These are phyloP conservation scores for Pleoardoris graminearum DNA, from an alignment of 2,329 filamentous ascomycete species.

Conservation along the genomic window DNA sequence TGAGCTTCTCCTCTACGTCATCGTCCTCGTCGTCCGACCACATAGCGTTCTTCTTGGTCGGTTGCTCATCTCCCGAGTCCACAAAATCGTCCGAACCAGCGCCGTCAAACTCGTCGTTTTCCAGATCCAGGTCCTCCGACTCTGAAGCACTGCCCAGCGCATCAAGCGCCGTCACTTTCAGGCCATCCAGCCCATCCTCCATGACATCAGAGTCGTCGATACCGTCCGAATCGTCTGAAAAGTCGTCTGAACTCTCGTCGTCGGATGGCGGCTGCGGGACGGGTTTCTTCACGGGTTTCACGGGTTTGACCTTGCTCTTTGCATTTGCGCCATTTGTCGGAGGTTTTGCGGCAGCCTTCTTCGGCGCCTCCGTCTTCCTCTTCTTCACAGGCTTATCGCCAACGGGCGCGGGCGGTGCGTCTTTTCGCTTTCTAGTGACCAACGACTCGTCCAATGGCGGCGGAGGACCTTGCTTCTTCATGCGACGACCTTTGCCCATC, in stretches of 20 bases:
- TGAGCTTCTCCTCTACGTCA: slow-evolving; percentile 84
- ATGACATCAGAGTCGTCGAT: slow-evolving; percentile 37
- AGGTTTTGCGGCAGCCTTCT: slow-evolving; percentile 49
- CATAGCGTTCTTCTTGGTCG: slow-evolving; percentile 61
- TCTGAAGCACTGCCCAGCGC: slow-evolving; percentile 45
- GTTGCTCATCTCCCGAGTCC: slow-evolving; percentile 65
- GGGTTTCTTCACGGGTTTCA: slow-evolving; percentile 40
- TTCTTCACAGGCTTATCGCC: slow-evolving; percentile 63
- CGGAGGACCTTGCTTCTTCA: slow-evolving; percentile 93
- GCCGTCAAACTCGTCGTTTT: slow-evolving; percentile 48
- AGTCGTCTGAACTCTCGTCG: slow-evolving; percentile 26
- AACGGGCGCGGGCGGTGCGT: slow-evolving; percentile 60
- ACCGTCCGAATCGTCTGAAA: slow-evolving; percentile 33
- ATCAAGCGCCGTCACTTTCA: slow-evolving; percentile 45
- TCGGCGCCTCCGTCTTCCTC: slow-evolving; percentile 52
- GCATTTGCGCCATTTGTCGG: slow-evolving; percentile 40
- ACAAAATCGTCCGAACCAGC: slow-evolving; percentile 43
- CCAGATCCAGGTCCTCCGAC: slow-evolving; percentile 43
- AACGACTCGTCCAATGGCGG: slow-evolving; percentile 75
- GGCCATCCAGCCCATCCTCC: slow-evolving; percentile 46
- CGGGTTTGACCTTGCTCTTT: slow-evolving; percentile 39
- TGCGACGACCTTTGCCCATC: slow-evolving; percentile 89
- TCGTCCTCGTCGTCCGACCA: slow-evolving; percentile 98
- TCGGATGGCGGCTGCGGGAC: slow-evolving; percentile 35
- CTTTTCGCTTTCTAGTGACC: slow-evolving; percentile 84